Evolutionary conservation across 2,329 filamentous ascomycete genomes (phyloP), one percentile per base, ranked within the genome.

Genomic region (Trichoderma koningii): DNA sequence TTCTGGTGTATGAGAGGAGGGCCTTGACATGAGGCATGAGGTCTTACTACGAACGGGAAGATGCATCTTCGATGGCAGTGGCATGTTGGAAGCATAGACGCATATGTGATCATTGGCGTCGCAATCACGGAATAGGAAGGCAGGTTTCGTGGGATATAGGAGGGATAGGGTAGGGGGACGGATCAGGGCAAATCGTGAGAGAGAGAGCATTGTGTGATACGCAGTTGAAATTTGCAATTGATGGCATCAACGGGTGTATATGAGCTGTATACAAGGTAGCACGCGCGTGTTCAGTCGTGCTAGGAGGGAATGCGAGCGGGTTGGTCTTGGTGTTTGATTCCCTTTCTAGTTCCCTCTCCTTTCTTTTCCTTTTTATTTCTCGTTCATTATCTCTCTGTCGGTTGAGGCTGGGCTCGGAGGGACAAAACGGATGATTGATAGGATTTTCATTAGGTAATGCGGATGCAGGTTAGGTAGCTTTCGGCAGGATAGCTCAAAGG

Each of bases 401-500:
- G 48, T 30, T 42, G 47, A 51, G 57, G 38, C 47, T 59, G 38
- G 55, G 41, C 7, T n/a, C n/a, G n/a, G n/a, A n/a, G n/a, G n/a
- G n/a, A n/a, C n/a, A 7, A 44, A 23, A 21, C 15, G 41, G 48
- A 55, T 57, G 50, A 55, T 26, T 30, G 21, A 2, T 30, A 44
- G 30, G 41, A 65, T 61, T 65, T 7, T 55, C 50, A 65, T 65
- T 65, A 65, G 53, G 63, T 65, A 65, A 65, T 34, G 55, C 48
- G 23, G 55, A 65, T 51, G 45, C 63, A 59, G 30, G 30, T 21
- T 52, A 47, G 28, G 55, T 30, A 55, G 55, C 47, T 53, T 34
- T 59, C 26, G 55, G 63, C 47, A 51, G 63, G 63, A 65, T 65
- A 53, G 63, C 28, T 65, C 44, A 56, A 50, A 26, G 28, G 44